A percentile compares a stretch with the other conserved stretches of the same genome.
Evolutionary conservation across 306 rosid species (phyloP).

Genomic region (Cajanus cajan): DNA sequence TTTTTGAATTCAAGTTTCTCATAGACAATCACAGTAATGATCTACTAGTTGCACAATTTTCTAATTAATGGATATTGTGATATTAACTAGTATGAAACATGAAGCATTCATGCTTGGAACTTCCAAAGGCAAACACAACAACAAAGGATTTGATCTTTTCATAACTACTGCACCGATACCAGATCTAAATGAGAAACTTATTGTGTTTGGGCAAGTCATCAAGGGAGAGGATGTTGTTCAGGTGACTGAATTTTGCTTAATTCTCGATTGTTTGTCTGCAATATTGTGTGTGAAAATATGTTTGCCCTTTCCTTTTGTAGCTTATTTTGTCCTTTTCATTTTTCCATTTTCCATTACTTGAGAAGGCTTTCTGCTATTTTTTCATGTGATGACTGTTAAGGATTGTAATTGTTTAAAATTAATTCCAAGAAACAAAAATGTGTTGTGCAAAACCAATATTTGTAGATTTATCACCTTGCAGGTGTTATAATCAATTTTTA

Average conservation of each 20-base stretch:
- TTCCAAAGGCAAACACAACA: slow-evolving; percentile 61
- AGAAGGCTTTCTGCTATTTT: not conserved
- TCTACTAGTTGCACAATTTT: slow-evolving; percentile 17
- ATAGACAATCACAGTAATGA: not conserved
- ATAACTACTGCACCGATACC: slow-evolving; percentile 98
- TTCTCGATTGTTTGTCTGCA: not conserved
- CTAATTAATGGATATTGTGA: slow-evolving; percentile 17
- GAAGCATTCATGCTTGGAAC: slow-evolving; percentile 96
- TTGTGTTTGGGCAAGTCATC: slow-evolving; percentile 85
- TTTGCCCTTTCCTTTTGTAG: not conserved
- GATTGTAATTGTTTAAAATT: not conserved
- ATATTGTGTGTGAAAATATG: not conserved
- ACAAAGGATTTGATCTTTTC: slow-evolving; percentile 82
- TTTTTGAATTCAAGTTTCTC: slow-evolving; percentile 3
- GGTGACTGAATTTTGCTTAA: slow-evolving; percentile 49
- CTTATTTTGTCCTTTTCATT: not conserved
- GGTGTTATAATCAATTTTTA: not conserved
- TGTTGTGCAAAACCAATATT: not conserved
- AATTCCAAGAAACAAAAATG: not conserved
- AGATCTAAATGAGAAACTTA: slow-evolving; percentile 78
- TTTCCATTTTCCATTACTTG: not conserved
- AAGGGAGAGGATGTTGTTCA: slow-evolving; percentile 97
- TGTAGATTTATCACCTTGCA: not conserved
- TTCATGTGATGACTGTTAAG: not conserved
- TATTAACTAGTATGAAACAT: slow-evolving; percentile 68